A percentile compares a stretch with the other conserved stretches of the same genome.
phyloP scores from a whole-genome alignment of 208 protist genomes.

The Spongospora subterranea region DNA sequence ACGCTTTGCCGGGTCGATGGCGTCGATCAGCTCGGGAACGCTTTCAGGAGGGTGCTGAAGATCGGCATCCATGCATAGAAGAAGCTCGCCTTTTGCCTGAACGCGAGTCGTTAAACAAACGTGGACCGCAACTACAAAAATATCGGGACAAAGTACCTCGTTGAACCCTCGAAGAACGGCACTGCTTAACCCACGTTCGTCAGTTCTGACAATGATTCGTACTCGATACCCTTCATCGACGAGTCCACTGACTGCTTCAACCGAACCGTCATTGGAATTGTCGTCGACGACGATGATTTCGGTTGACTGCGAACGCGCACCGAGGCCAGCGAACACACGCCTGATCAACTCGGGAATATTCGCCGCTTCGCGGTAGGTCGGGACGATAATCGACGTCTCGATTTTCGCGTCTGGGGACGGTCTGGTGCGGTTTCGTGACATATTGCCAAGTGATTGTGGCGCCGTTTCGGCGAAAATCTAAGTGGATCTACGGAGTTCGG shows the following conservation, averaged over 20 bases:
- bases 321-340: conserved; percentile 62
- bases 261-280: conserved; percentile 66
- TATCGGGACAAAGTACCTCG: neutral
- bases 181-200: conserved; percentile 64
- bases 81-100: conserved; percentile 54
- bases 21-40: conserved; percentile 60
- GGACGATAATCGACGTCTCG: conserved; percentile 66
- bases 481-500: no score
- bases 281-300: conserved; percentile 71
- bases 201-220: conserved; percentile 60
- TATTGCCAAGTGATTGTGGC: no score
- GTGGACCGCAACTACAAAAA: neutral
- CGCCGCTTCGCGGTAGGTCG: conserved; percentile 63
- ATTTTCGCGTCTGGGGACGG: neutral
- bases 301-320: neutral
- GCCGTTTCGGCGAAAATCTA: no score
- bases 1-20: conserved; percentile 37
- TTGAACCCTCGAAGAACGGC: conserved; percentile 67
- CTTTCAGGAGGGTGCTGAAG: conserved; percentile 70
- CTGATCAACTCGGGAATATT: conserved; percentile 61
- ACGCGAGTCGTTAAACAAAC: conserved; percentile 17
- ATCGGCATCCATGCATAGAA: conserved; percentile 72
- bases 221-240: conserved; percentile 42
- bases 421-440: no score
- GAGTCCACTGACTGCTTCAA: neutral